Percentiles rank a stretch among this genome's conserved stretches.
These are phyloP conservation scores for Tylopilus balloui DNA, from an alignment of 768 basidiomycete species.

Conservation along the genomic window DNA sequence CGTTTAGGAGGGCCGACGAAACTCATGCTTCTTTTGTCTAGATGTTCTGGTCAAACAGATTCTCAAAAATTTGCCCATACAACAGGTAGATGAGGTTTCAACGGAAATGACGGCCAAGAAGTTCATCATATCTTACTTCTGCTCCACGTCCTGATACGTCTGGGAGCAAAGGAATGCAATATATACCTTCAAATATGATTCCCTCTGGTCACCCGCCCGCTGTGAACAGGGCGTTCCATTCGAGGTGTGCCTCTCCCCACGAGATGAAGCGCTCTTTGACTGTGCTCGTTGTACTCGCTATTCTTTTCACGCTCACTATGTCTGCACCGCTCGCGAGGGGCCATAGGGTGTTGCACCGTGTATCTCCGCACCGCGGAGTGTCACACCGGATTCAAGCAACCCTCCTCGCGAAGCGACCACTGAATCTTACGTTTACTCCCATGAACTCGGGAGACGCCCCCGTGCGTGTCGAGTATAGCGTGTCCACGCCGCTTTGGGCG, in stretches of 20 bases:
- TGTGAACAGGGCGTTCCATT: background rate
- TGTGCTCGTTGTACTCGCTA: background rate
- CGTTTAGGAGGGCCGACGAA: background rate
- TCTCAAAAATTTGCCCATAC: background rate
- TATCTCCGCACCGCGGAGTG: slow-evolving; percentile 3
- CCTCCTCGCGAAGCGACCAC: background rate
- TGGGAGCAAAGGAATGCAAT: background rate
- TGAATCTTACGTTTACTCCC: slow-evolving; percentile 5
- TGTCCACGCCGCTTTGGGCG: background rate
- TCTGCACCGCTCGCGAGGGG: slow-evolving; percentile 4
- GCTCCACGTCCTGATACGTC: background rate
- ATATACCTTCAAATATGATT: background rate
- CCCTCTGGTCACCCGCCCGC: background rate
- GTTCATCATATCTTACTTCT: background rate
- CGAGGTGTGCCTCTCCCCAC: background rate
- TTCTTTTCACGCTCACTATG: background rate
- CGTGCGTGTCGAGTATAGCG: background rate
- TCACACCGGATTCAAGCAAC: slow-evolving; percentile 1
- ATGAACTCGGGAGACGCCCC: background rate
- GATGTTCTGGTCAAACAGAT: background rate
- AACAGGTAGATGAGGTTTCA: background rate
- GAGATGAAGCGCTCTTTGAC: background rate
- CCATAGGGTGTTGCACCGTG: background rate
- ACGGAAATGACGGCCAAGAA: background rate
- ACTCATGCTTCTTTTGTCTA: background rate